Base-by-base conservation (phyloP, 2,329 filamentous ascomycete species). In the Coniochaeta sp. region DNA sequence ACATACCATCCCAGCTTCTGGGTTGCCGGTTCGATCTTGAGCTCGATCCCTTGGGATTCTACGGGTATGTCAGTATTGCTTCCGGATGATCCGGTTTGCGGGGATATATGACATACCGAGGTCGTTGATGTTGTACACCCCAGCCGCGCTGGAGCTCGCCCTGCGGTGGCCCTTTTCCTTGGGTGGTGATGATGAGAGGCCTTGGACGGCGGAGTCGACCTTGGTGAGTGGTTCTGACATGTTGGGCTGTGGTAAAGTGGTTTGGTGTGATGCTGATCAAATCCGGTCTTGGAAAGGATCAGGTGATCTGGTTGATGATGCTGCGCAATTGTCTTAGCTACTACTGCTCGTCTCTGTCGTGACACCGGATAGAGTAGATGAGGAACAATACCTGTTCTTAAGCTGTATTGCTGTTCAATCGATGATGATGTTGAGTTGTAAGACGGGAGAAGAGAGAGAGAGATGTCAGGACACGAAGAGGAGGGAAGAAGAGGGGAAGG, bases 201-300 rank as follows among this genome's bases (percentile, higher is more conserved):
- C 89, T 67, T 90, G 85, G 66, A 95, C 83, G 75, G 89, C 90
- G 55, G 91, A 96, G 73, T 96, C 91, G 75, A 96, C 84, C 78
- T 95, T 95, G 72, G 81, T 80, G 67, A 95, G 82, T 64, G 86
- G 81, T 69, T 75, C 73, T 57, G 73, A 65, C 67, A 72, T 71
- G 63, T 56, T 69, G 59, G 50, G 53, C 26, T 46, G 32, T 27
- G 32, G 46, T 55, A n/a, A n/a, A n/a, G n/a, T n/a, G n/a, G 27
- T 52, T 47, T 56, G 60, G 56, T 59, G 60, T 16, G 16, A 16
- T 22, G 28, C 13, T 46, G 51, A 40, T 26, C 28, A 35, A n/a
- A 27, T 22, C n/a, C 35, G 48, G 27, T 31, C 30, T 28, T 33
- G 42, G 49, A 50, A 51, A 51, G 51, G 55, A 52, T 46, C 30